Percentiles rank a stretch among this genome's conserved stretches.
Conservation (phyloP, 1,139 yeast genomes). For the Sugiyamaella castrensis region DNA sequence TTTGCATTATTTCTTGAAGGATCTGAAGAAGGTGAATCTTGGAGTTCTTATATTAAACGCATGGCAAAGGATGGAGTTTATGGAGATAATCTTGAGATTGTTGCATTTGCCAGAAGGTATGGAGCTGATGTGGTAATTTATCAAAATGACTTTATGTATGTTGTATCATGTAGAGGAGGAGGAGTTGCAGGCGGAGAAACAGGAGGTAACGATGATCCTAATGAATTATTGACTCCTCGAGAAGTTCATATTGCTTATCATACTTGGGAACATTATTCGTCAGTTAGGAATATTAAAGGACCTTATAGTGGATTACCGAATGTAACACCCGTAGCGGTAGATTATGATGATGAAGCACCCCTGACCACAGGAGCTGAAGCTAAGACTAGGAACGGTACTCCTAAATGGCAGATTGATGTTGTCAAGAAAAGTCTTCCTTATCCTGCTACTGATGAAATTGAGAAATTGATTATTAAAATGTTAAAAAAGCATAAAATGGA, state of each 20-base stretch:
- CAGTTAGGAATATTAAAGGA: conserved; percentile 39
- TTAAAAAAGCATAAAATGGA: conserved; percentile 26
- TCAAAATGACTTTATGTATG: conserved; percentile 38
- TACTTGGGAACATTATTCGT: conserved; percentile 44
- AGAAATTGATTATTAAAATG: conserved; percentile 19
- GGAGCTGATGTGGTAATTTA: conserved; percentile 38
- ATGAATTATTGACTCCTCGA: neutral
- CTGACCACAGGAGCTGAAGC: conserved; percentile 7
- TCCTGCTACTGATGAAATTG: conserved; percentile 17
- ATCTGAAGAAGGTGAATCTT: conserved; percentile 33
- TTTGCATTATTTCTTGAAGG: conserved; percentile 35
- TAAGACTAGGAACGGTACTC: conserved; percentile 2
- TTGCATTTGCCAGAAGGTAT: conserved; percentile 39
- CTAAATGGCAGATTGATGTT: conserved; percentile 36
- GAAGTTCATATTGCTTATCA: conserved; percentile 42
- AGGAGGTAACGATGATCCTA: neutral
- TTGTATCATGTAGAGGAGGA: conserved; percentile 28
- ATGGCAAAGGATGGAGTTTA: conserved; percentile 42
- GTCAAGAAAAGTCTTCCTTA: conserved; percentile 30
- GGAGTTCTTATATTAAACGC: conserved; percentile 36
- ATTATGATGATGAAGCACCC: conserved; percentile 8
- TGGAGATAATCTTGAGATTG: conserved; percentile 44
- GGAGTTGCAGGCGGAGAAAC: conserved; percentile 10
- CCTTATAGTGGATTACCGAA: conserved; percentile 40
- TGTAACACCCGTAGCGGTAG: conserved; percentile 26